Percentiles rank a stretch among this genome's conserved stretches.
Conservation (phyloP, 768 basidiomycete genomes). For the Coprinopsis strossmayeri region DNA sequence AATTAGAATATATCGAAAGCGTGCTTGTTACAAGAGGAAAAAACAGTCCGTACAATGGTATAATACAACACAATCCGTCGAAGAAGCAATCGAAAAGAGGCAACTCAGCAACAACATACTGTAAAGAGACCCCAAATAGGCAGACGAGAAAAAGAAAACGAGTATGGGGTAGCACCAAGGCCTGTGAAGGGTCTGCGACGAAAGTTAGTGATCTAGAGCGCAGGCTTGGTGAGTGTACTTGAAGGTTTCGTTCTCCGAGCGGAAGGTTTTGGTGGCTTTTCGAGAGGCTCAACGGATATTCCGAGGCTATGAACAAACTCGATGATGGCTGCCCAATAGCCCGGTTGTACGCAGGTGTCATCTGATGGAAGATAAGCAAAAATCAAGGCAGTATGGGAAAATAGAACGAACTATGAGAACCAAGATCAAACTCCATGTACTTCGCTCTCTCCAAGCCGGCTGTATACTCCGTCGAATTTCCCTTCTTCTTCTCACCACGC, state of each 20-base stretch:
- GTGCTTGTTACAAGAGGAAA: too few species aligned
- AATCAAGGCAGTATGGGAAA: not conserved
- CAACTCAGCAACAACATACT: too few species aligned
- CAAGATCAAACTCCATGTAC: conserved; percentile 49
- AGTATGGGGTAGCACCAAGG: not conserved
- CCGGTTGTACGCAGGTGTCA: conserved; percentile 48
- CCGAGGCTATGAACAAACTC: conserved; percentile 35
- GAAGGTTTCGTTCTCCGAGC: not conserved
- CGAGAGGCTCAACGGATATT: not conserved
- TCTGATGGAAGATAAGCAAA: conserved; percentile 23
- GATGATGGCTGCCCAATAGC: conserved; percentile 46
- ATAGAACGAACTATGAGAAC: conserved; percentile 43
- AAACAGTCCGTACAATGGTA: too few species aligned
- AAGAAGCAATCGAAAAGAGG: too few species aligned
- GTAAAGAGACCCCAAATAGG: too few species aligned
- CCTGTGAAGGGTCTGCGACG: too few species aligned
- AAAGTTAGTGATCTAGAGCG: not conserved
- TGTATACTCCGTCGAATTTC: conserved; percentile 33
- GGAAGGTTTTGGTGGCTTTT: not conserved
- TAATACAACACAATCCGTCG: too few species aligned
- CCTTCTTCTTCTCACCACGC: conserved; percentile 40
- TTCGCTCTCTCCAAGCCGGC: conserved; percentile 47
- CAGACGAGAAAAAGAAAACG: not conserved
- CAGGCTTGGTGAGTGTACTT: not conserved
- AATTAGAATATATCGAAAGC: too few species aligned